Evolutionary conservation across 2,329 filamentous ascomycete genomes (phyloP), one percentile per base, ranked within the genome.

Genomic region (Orbilia brochopaga): DNA sequence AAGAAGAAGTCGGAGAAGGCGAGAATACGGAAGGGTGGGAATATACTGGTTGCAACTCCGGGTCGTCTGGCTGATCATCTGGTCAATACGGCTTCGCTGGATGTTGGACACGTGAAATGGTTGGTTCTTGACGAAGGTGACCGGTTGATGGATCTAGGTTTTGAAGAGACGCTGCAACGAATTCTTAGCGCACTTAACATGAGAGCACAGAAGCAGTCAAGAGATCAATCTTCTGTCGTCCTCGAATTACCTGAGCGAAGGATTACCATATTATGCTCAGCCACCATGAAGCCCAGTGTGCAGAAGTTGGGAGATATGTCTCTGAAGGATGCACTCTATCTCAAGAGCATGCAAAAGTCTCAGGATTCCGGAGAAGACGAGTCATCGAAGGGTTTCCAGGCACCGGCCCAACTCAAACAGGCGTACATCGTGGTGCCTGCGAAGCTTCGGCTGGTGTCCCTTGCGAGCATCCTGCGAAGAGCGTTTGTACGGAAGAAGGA

Each of bases 271-370:
- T 85, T 99, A 1, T 99, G 94, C 79, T 99, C 94, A 2, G 94
- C 94, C 1, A 99, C 94, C 0, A 90, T 99, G 88, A 97, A 97
- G 81, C 92, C 96, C 87, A 94, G 93, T 76, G 94, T 97, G 0
- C 92, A 97, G 79, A 89, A 90, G 76, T 82, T 99, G 4, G 92
- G 93, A 46, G 92, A 97, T 78, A 96, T 97, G 81, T 96, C 92
- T 82, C 83, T 99, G 79, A 92, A 95, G 76, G 91, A 97, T 77
- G 92, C 94, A 0, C 85, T 91, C 0, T 91, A 96, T 78, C 89
- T 99, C 75, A 88, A 91, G 37, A 53, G 57, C n/a, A 51, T 46
- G 23, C 51, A 57, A 19, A 57, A 62, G 13, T 54, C 53, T 0
- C 57, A 37, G 19, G 62, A 37, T 1, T 81, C 81, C 10, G 81